Evolutionary conservation across 2,329 filamentous ascomycete species (phyloP).

Genomic region (Neoascochyta sp.): DNA sequence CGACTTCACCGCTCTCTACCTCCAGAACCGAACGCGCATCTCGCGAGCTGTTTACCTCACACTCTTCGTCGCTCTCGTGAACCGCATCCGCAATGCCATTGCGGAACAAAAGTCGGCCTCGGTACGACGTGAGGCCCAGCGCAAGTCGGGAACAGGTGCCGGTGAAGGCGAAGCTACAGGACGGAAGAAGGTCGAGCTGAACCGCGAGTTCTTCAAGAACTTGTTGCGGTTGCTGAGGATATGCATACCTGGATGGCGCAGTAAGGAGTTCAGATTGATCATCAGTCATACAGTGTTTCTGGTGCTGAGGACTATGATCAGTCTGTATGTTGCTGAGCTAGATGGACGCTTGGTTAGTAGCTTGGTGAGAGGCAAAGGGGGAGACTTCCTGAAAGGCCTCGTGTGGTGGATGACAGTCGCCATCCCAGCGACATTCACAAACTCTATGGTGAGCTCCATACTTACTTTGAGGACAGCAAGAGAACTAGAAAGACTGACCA

Average conservation of each 20-base stretch:
- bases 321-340: conserved; percentile 91
- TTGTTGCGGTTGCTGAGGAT: conserved; percentile 76
- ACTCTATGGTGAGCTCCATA: conserved; percentile 72
- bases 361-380: conserved; percentile 84
- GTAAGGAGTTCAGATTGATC: conserved; percentile 80
- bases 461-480: not conserved
- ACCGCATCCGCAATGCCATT: conserved; percentile 87
- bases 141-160: conserved; percentile 43
- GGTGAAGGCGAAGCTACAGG: conserved; percentile 37
- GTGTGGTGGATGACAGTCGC: conserved; percentile 99
- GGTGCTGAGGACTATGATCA: conserved; percentile 84
- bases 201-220: conserved; percentile 79
- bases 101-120: conserved; percentile 88
- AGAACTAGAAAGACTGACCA: too few relatives aligned
- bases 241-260: conserved; percentile 84
- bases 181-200: conserved; percentile 83
- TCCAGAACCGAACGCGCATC: conserved; percentile 40
- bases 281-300: conserved; percentile 92
- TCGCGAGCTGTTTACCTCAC: conserved; percentile 42
- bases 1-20: conserved; percentile 38
- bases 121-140: conserved; percentile 57
- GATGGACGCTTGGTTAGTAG: conserved; percentile 91
- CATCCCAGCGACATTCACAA: conserved; percentile 93
- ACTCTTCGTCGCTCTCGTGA: conserved; percentile 47
- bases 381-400: conserved; percentile 81